Base-by-base conservation (phyloP, 768 basidiomycete species). In the Leccinum imitatum region DNA sequence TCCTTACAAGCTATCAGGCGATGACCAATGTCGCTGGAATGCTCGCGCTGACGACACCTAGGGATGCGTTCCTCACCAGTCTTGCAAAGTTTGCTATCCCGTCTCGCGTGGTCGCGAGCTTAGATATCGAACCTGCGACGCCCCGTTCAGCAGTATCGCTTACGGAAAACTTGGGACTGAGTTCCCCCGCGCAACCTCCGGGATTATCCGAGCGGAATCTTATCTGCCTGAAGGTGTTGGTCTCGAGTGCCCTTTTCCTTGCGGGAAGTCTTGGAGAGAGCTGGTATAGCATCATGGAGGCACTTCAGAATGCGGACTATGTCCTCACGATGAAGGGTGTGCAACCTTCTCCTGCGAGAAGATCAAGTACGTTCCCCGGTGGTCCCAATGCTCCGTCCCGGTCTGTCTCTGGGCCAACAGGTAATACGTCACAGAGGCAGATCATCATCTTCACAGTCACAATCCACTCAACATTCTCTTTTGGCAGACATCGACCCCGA, bases 11-110 rank as follows among this genome's bases (percentile, higher is more conserved):
- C 60, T 85, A 92, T 61, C 91, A 95, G 66, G 85, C 88, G 7
- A 83, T 98, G 76, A 89, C 91, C 3, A 89, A 91, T 59, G 91
- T 93, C 2, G 87, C 92, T 23, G 96, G 95, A 19, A 90, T 93
- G 77, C 84, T 98, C n/a, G 86, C 85, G 2, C 80, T 98, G 1
- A 76, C 80, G 1, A 98, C 94, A 0, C 94, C 95, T 0, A 84
- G 96, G 19, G 95, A 98, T 61, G 95, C 96, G 0, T 95, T 99
- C 76, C 85, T 98, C 69, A 90, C 86, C 21, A 89, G 85, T 52
- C 82, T 99, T 15, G 84, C 92, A n/a, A 94, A 95, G 70, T 88
- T 92, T 59, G 90, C 95, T 0, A 91, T 98, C n/a, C 96, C 96
- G 0, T 83, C 91, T 0, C 82, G 89, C 3, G 91, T 98, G 11